Conservation (phyloP, 306 rosid species). For the cucumber (Cucumis sativus) region Cucumber_9930_V3 NC_026660.2:10065501-10066000, state of each 20-base stretch:
- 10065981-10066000: background rate
- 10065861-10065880: constrained; percentile 55
- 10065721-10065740: background rate
- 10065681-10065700: constrained; percentile 39
- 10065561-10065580: constrained; percentile 67
- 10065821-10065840: constrained; percentile 81
- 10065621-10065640: constrained; percentile 72
- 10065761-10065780: background rate
- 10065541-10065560: constrained; percentile 39
- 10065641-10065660: constrained; percentile 36
- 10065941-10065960: constrained; percentile 41
- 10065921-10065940: constrained; percentile 18
- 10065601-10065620: constrained; percentile 72
- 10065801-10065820: constrained; percentile 35
- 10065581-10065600: constrained; percentile 53
- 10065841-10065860: constrained; percentile 41
- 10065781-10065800: constrained; percentile 34
- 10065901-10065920: constrained; percentile 64
- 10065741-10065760: background rate
- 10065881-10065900: constrained; percentile 71
- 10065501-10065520: constrained; percentile 26
- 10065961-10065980: constrained; percentile 24
- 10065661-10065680: constrained; percentile 38
- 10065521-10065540: constrained; percentile 40
- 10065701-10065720: constrained; percentile 18